Evolutionary conservation across 2,329 filamentous ascomycete species (phyloP), one percentile per base, ranked within the genome.

Genomic region (Beauveria sp.): DNA sequence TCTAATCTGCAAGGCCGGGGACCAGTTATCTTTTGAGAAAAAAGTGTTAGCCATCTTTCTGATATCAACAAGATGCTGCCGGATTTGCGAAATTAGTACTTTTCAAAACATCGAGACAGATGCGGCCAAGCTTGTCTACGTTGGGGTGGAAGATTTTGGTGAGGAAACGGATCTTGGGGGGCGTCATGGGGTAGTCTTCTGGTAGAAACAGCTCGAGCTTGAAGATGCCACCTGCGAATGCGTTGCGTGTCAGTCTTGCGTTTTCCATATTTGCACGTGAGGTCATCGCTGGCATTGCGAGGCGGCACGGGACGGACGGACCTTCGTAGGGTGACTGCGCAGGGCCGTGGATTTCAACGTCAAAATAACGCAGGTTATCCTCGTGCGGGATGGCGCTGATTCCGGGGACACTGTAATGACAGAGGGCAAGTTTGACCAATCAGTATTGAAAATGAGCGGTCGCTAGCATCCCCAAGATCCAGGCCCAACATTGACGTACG

Each of bases 121-220:
- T 99, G 63, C 95, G 89, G 63, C 95, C 95, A 2, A 99, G 86
- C 77, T 96, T 96, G 75, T 99, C 95, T 68, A 99, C 97, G 74
- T 99, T 99, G 58, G 95, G 95, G 75, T 99, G 96, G 77, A 98
- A 99, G 75, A 99, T 98, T 79, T 96, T 97, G 69, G 96, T 99
- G 57, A 99, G 82, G 77, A 99, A 99, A 60, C 95, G 90, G 72
- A 99, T 97, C 81, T 97, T 97, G 51, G 95, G 95, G 59, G 95
- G 93, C 40, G 92, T 96, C 95, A 99, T 99, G 47, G 95, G 95
- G 74, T 99, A 99, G 79, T 99, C 95, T 71, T 99, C 95, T 50
- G 96, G 96, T 26, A 99, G 84, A 75, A 99, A 99, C 22, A 99
- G 86, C 76, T 99, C 95, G 64, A 98, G 88, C 77, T 96, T 93